These are phyloP conservation scores for Penicillium sclerotigenum DNA, from an alignment of 2,329 filamentous ascomycete species.

Conservation along the genomic window DNA sequence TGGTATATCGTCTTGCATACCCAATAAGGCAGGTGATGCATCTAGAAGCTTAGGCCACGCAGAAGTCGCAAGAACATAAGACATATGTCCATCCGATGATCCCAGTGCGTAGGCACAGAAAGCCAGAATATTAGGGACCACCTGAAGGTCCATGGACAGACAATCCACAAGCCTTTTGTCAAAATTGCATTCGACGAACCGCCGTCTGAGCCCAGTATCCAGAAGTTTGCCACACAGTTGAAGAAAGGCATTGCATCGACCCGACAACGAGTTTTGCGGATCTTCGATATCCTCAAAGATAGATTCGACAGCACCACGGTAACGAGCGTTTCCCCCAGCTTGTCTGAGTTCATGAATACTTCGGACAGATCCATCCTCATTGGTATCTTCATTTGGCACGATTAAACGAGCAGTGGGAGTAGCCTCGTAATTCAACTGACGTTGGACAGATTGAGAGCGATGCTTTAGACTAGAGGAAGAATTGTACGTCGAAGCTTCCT, in stretches of 20 bases:
- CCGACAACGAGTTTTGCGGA: slow-evolving; percentile 43
- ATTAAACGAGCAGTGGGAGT: slow-evolving; percentile 23
- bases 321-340: slow-evolving; percentile 56
- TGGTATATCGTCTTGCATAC: slow-evolving; percentile 28
- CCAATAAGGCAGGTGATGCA: slow-evolving; percentile 28
- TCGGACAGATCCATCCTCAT: slow-evolving; percentile 46
- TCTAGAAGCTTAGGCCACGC: slow-evolving; percentile 35
- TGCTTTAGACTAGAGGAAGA: slow-evolving; percentile 1
- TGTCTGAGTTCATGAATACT: slow-evolving; percentile 62
- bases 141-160: slow-evolving; percentile 58
- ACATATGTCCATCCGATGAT: slow-evolving; percentile 26
- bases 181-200: slow-evolving; percentile 69
- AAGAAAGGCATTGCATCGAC: slow-evolving; percentile 52
- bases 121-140: slow-evolving; percentile 32
- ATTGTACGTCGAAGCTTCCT: slow-evolving; percentile 10
- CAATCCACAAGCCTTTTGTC: slow-evolving; percentile 66
- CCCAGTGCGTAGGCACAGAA: slow-evolving; percentile 35
- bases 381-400: slow-evolving; percentile 48
- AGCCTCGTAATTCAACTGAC: slow-evolving; percentile 1
- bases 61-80: slow-evolving; percentile 27
- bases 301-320: slow-evolving; percentile 54
- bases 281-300: slow-evolving; percentile 60
- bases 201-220: slow-evolving; percentile 39
- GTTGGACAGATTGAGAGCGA: slow-evolving; percentile 2
- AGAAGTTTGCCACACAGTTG: slow-evolving; percentile 55